Base-by-base conservation (phyloP, 306 rosid genomes). In the Nissolia schottii region DNA sequence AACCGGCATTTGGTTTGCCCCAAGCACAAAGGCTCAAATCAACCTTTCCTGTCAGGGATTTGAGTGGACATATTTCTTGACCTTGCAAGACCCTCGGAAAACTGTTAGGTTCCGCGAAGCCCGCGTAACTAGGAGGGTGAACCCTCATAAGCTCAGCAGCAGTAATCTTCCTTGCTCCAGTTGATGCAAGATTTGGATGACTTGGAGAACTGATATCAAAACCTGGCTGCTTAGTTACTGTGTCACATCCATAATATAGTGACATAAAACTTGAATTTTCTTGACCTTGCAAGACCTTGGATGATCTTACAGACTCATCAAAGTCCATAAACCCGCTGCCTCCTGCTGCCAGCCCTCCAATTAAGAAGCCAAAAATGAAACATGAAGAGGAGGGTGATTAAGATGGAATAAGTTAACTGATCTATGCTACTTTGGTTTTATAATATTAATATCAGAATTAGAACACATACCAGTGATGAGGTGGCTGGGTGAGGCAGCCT, bases 261-360 rank as follows among this genome's bases (percentile, higher is more conserved):
- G 96, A 86, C 85, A 83, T 69, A 77, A 89, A 84, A 91, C 97
- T 83, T 78, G 92, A 60, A 79, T 93, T 93, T 93, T 93, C 98
- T 93, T 93, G 98, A 93, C 98, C 98, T 93, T 93, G 98, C 98
- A 93, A 93, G 98, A 93, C 98, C 98, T 93, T 93, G 85, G 98
- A 85, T 85, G 97, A 87, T 85, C 89, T 91, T 71, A 89, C 58
- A 35, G 96, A 89, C 86, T 86, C 96, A 81, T 91, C 92, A 71
- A 84, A 93, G 97, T 89, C 97, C 94, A 87, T 70, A 84, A 87
- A 81, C 73, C 90, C 92, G 80, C 68, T 82, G 78, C 89, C 84
- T 73, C 94, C 96, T 78, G 85, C 75, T 50, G 77, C 74, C 74
- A 73, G 38, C 54, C 65, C 74, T 56, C 60, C 64, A 67, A 25